Percentiles rank a stretch among this genome's conserved stretches.
Conservation (phyloP, 495 filamentous ascomycete genomes). For the Xylaria castorea region DNA sequence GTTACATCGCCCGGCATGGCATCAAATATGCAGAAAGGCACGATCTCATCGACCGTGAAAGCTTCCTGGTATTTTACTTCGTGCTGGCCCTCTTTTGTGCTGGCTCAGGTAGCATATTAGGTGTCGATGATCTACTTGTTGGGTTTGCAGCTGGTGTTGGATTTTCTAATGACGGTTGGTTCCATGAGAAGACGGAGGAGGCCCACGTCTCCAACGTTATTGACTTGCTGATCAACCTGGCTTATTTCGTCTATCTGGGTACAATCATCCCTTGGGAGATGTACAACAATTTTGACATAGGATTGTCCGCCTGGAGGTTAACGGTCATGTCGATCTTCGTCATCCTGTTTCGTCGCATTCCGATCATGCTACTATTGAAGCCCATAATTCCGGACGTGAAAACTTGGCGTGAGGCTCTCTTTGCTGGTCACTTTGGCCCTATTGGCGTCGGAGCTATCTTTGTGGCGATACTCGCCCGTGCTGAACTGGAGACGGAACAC, state of each 20-base stretch:
- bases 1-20: constrained; percentile 85
- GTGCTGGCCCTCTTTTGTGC: constrained; percentile 95
- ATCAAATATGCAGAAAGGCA: constrained; percentile 89
- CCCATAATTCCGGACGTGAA: constrained; percentile 96
- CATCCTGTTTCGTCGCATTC: constrained; percentile 94
- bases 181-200: constrained; percentile 97
- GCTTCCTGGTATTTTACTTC: constrained; percentile 98
- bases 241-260: constrained; percentile 97
- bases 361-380: constrained; percentile 91
- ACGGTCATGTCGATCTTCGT: constrained; percentile 90
- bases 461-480: constrained; percentile 87
- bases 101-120: constrained; percentile 89
- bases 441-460: constrained; percentile 99
- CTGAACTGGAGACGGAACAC: constrained; percentile 77
- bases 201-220: constrained; percentile 99
- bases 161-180: constrained; percentile 99
- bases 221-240: constrained; percentile 93
- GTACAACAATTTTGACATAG: constrained; percentile 75
- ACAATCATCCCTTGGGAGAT: constrained; percentile 95
- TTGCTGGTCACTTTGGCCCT: constrained; percentile 97
- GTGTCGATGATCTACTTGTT: constrained; percentile 94
- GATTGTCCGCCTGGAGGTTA: constrained; percentile 84
- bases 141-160: constrained; percentile 95
- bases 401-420: constrained; percentile 97
- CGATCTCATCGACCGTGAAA: constrained; percentile 91